A percentile compares a stretch with the other conserved stretches of the same genome.
These are phyloP conservation scores for Periglandula ipomoeae DNA, from an alignment of 2,329 filamentous ascomycete genomes.

Conservation along the genomic window DNA sequence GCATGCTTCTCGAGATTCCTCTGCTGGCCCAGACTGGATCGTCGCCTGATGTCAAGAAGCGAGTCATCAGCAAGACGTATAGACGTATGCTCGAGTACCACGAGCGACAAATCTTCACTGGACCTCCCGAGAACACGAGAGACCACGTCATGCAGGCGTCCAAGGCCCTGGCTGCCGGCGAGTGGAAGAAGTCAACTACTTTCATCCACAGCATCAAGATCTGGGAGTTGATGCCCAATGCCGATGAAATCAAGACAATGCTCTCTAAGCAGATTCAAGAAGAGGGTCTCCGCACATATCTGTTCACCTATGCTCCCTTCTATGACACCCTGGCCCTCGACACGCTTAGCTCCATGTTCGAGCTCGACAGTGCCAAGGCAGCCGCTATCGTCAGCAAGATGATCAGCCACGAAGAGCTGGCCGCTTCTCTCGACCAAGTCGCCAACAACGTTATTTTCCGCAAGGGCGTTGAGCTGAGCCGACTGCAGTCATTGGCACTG, in stretches of 20 bases:
- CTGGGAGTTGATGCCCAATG: constrained; percentile 93
- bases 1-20: constrained; percentile 97
- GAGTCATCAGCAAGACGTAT: constrained; percentile 98
- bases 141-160: constrained; percentile 99
- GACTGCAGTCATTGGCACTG: constrained; percentile 89
- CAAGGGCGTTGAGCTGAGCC: constrained; percentile 95
- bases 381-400: constrained; percentile 96
- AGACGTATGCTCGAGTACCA: constrained; percentile 99
- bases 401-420: constrained; percentile 98
- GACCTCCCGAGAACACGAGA: constrained; percentile 95
- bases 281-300: constrained; percentile 93
- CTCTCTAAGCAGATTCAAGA: constrained; percentile 97
- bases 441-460: constrained; percentile 97
- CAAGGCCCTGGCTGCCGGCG: constrained; percentile 89
- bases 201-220: constrained; percentile 99
- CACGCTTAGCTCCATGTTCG: constrained; percentile 89
- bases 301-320: constrained; percentile 98
- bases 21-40: constrained; percentile 94
- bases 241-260: constrained; percentile 92
- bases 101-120: constrained; percentile 97
- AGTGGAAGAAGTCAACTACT: constrained; percentile 94
- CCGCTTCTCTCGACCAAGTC: constrained; percentile 93
- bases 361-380: constrained; percentile 83
- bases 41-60: constrained; percentile 92
- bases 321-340: constrained; percentile 90